These are phyloP conservation scores for Patellifolia procumbens DNA, from an alignment of 179 eudicot genomes.

Conservation along the genomic window DNA sequence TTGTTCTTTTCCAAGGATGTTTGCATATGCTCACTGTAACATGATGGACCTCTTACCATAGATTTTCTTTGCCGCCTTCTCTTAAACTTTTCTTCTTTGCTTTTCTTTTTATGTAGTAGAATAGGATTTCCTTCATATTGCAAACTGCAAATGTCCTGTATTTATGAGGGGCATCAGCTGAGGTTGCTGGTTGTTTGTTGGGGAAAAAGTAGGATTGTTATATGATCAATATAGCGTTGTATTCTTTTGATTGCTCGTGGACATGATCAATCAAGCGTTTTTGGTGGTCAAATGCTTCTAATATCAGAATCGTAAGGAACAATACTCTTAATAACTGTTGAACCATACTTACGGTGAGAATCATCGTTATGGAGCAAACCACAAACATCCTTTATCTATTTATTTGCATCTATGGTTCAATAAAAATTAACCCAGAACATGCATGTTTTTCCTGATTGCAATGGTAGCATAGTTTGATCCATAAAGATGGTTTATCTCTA, in stretches of 20 bases:
- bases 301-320: too few species aligned
- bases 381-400: too few species aligned
- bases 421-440: too few species aligned
- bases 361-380: too few species aligned
- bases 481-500: too few species aligned
- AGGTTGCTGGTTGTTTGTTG: constrained; percentile 11
- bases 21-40: constrained; percentile 20
- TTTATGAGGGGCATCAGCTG: constrained; percentile 19
- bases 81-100: background rate
- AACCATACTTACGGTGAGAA: too few species aligned
- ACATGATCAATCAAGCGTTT: background rate
- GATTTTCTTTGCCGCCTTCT: background rate
- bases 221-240: background rate
- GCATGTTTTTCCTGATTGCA: too few species aligned
- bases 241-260: background rate
- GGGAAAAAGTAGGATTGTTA: constrained; percentile 12
- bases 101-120: background rate
- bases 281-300: too few species aligned
- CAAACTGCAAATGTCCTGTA: constrained; percentile 22
- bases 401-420: too few species aligned
- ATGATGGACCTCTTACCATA: constrained; percentile 16
- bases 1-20: constrained; percentile 4
- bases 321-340: too few species aligned
- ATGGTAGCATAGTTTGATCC: too few species aligned
- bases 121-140: constrained; percentile 19